A percentile compares a stretch with the other conserved stretches of the same genome.
Conservation (phyloP, 805 yeast species). For the Kazachstania psychrophila region DNA sequence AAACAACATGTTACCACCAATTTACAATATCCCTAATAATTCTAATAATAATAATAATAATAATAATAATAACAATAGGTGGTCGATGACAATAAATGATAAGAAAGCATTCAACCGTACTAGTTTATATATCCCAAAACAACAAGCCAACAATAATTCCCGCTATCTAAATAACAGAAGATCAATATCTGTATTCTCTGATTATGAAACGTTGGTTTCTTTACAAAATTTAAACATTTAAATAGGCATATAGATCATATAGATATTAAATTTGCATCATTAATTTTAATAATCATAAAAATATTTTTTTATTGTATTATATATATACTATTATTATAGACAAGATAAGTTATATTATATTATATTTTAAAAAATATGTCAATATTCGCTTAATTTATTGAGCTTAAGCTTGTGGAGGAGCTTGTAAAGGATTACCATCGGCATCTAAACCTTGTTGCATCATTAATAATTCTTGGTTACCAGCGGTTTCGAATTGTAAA, state of each 20-base stretch:
- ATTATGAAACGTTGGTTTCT: slow-evolving; percentile 9
- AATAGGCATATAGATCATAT: not conserved
- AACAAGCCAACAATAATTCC: not conserved
- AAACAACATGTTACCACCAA: slow-evolving; percentile 9
- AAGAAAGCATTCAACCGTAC: slow-evolving; percentile 4
- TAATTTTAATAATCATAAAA: too few relatives aligned
- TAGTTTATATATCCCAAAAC: slow-evolving; percentile 5
- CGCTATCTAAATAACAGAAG: too few relatives aligned
- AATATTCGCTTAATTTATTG: not conserved
- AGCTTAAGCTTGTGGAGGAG: slow-evolving; percentile 40
- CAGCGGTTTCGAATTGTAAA: slow-evolving; percentile 90
- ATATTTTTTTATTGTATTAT: not conserved
- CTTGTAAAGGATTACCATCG: slow-evolving; percentile 78
- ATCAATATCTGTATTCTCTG: slow-evolving; percentile 9
- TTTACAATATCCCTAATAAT: too few relatives aligned
- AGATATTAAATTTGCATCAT: too few relatives aligned
- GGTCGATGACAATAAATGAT: not conserved
- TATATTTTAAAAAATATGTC: not conserved
- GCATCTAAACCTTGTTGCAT: slow-evolving; percentile 85
- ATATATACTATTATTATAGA: slow-evolving; percentile 4
- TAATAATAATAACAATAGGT: not conserved
- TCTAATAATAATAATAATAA: too few relatives aligned
- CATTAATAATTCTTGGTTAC: slow-evolving; percentile 84
- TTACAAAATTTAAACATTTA: slow-evolving; percentile 5
- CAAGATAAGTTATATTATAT: slow-evolving; percentile 2